These are phyloP conservation scores for Mucor mucedo DNA, from an alignment of 371 early-diverging fungal genomes.

Conservation along the genomic window DNA sequence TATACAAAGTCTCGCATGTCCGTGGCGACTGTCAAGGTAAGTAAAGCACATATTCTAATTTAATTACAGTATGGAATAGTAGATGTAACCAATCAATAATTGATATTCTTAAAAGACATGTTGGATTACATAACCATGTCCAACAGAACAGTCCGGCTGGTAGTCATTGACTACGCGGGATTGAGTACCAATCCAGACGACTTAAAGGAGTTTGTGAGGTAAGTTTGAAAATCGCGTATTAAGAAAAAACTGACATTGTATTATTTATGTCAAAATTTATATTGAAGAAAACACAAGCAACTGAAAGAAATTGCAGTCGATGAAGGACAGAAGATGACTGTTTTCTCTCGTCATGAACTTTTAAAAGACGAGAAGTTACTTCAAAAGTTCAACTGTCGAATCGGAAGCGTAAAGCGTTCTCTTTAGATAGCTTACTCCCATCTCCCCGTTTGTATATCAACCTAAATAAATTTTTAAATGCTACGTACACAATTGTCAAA, in stretches of 20 bases:
- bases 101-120: neutral
- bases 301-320: conserved; percentile 14
- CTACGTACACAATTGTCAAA: no score
- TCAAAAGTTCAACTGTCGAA: neutral
- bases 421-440: no score
- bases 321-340: conserved; percentile 7
- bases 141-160: conserved; percentile 8
- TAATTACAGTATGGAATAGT: no score
- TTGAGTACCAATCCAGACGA: conserved; percentile 11
- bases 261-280: conserved; percentile 10
- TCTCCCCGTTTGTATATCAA: no score
- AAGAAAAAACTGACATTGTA: neutral
- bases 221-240: neutral
- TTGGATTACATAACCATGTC: conserved; percentile 10
- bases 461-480: no score
- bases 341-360: conserved; percentile 5
- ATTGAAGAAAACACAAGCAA: conserved; percentile 8
- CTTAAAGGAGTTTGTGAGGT: conserved; percentile 11
- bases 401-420: neutral
- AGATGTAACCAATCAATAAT: no score
- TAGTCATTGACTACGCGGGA: conserved; percentile 1
- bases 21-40: conserved; percentile 13
- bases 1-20: neutral
- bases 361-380: neutral
- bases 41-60: neutral